Conservation (phyloP, 352 stramenopile genomes). For the Globisporangium recalcitrans region DNA sequence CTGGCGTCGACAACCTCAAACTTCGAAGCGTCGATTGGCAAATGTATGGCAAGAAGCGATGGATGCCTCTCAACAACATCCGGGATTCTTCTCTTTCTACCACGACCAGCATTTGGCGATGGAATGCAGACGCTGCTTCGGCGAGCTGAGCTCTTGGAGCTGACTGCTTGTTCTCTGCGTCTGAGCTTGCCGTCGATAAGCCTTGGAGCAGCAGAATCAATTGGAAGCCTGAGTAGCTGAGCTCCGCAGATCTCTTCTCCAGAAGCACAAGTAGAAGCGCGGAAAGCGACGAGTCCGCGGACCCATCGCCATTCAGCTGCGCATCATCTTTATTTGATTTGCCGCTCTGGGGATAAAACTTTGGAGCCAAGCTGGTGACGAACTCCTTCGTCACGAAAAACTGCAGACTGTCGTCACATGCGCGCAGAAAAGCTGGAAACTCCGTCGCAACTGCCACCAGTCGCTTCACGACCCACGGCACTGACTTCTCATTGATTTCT, state of each 20-base stretch:
- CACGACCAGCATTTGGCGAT: constrained; percentile 33
- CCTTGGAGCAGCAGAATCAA: constrained; percentile 41
- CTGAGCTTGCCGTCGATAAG: constrained; percentile 8
- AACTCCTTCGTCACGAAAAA: constrained; percentile 56
- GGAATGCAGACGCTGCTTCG: constrained; percentile 30
- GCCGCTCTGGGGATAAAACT: constrained; percentile 13
- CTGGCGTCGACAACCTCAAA: constrained; percentile 17
- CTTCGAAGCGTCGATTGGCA: constrained; percentile 40
- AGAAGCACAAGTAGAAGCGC: constrained; percentile 26
- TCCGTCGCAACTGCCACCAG: constrained; percentile 32
- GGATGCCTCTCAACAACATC: constrained; percentile 32
- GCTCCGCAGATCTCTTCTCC: constrained; percentile 27
- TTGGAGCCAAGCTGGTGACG: constrained; percentile 24
- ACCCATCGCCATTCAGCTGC: neutral
- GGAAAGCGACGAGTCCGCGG: constrained; percentile 5
- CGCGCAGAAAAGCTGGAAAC: constrained; percentile 29
- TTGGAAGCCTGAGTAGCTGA: constrained; percentile 41
- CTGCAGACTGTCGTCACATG: constrained; percentile 57
- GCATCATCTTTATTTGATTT: neutral
- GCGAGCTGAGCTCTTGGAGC: constrained; percentile 8
- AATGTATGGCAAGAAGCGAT: constrained; percentile 57
- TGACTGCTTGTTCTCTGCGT: neutral
- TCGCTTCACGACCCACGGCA: constrained; percentile 14
- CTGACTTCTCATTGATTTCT: constrained; percentile 3
- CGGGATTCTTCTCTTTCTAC: constrained; percentile 23